Conservation (phyloP, 306 rosid genomes). For the Cucurbita maxima region DNA sequence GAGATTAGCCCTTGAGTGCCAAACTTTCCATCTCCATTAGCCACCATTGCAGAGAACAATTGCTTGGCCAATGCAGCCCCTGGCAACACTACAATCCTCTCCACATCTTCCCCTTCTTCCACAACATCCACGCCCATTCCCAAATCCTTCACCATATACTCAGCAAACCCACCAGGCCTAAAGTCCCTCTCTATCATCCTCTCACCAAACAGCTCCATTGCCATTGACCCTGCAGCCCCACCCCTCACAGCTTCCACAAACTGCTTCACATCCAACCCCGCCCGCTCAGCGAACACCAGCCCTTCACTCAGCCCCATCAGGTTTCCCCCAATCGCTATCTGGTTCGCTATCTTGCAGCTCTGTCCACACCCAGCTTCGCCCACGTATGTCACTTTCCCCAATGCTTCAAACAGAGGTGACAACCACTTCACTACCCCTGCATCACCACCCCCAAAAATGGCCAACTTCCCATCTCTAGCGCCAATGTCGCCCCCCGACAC, state of each 20-base stretch:
- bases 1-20: conserved; percentile 62
- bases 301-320: conserved; percentile 66
- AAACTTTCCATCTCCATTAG: conserved; percentile 63
- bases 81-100: conserved; percentile 41
- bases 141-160: conserved; percentile 75
- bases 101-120: conserved; percentile 30
- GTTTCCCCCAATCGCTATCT: conserved; percentile 41
- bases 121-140: conserved; percentile 51
- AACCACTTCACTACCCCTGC: conserved; percentile 42
- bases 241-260: conserved; percentile 41
- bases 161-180: conserved; percentile 50
- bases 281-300: conserved; percentile 52
- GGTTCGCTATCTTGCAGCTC: conserved; percentile 71
- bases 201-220: conserved; percentile 53
- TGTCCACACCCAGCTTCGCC: conserved; percentile 64
- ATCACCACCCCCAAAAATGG: conserved; percentile 61
- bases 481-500: conserved; percentile 83
- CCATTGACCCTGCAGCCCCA: conserved; percentile 52
- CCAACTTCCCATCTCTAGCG: conserved; percentile 64
- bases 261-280: conserved; percentile 39
- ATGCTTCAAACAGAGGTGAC: conserved; percentile 22
- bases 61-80: conserved; percentile 66
- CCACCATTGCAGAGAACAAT: conserved; percentile 52
- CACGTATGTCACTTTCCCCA: conserved; percentile 45
- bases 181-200: conserved; percentile 53